Evolutionary conservation across 139 green algal species (phyloP), one percentile per base, ranked within the genome.

Genomic region (Chlamydomonas applanata): DNA sequence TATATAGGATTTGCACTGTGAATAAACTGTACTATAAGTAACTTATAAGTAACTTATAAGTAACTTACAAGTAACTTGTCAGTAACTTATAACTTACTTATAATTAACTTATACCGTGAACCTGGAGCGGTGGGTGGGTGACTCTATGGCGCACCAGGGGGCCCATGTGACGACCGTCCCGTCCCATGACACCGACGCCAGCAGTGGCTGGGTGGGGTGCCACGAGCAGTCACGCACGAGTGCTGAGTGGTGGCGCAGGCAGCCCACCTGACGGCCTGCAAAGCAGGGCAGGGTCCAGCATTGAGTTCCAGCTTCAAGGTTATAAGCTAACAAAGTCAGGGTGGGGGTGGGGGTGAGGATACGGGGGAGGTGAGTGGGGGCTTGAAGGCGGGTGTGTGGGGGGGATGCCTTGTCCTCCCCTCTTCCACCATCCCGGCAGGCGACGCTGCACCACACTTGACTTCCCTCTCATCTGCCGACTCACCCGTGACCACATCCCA

Each of bases 141-240:
- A 49, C 7, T 11, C 40, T 11, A 49, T 49, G 40, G 11, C 40
- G 7, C 40, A 49, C 40, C 40, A 49, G 40, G 73, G 34, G 0
- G 81, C 84, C 89, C 91, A 96, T 20, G 33, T 66, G 4, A 89
- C 68, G 4, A 94, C 49, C n/a, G 61, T 72, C 36, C 93, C 93
- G 70, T 97, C 94, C 85, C 93, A 98, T n/a, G 72, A 83, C 25
- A 89, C 81, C 20, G 86, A 88, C 14, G 79, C 85, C 44, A 98
- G 60, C 70, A 91, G 67, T 0, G 93, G 91, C 62, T 89, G 65
- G 70, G 82, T 74, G 1, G 95, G 95, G 83, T 98, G 95, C 95
- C 95, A 98, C 77, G 71, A 85, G 74, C 85, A 91, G 87, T 98
- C 94, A 17, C 94, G 78, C 65, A 98, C 92, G 0, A 91, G 76